Conservation (phyloP, 768 basidiomycete species). For the Boletales sp. region DNA sequence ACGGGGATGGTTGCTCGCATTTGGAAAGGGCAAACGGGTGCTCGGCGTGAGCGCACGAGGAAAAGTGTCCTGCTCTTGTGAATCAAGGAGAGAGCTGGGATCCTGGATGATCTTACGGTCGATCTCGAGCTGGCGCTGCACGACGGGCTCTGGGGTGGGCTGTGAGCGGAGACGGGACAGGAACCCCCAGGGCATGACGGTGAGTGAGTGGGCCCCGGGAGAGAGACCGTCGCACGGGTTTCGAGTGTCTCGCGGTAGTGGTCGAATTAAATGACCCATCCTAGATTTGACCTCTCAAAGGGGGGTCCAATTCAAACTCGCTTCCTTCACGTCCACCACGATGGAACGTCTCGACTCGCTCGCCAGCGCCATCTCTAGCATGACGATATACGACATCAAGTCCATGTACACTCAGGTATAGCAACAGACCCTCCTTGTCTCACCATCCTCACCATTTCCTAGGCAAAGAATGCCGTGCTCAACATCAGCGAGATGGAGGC, state of each 20-base stretch:
- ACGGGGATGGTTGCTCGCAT: slow-evolving; percentile 2
- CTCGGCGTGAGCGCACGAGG: slow-evolving; percentile 28
- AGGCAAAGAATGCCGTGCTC: slow-evolving; percentile 96
- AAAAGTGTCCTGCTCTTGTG: slow-evolving; percentile 1
- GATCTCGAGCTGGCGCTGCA: slow-evolving; percentile 10
- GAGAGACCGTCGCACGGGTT: too few species aligned
- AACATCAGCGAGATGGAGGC: slow-evolving; percentile 97
- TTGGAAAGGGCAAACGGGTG: slow-evolving; percentile 17
- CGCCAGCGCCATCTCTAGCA: slow-evolving; percentile 68
- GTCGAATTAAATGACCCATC: too few species aligned
- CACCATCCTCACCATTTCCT: slow-evolving; percentile 5
- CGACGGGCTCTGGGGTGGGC: not conserved
- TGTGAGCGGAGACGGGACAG: slow-evolving; percentile 30
- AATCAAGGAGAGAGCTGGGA: slow-evolving; percentile 28
- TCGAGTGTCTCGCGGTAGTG: too few species aligned
- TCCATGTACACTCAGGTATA: slow-evolving; percentile 88
- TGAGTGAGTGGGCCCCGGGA: too few species aligned
- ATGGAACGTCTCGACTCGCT: slow-evolving; percentile 84
- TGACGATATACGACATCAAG: slow-evolving; percentile 93
- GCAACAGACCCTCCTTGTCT: not conserved
- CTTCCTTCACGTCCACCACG: slow-evolving; percentile 23
- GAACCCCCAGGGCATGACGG: slow-evolving; percentile 24
- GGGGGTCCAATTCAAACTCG: slow-evolving; percentile 19
- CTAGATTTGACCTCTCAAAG: slow-evolving; percentile 17
- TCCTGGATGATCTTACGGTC: slow-evolving; percentile 29